A percentile compares a stretch with the other conserved stretches of the same genome.
Evolutionary conservation across 495 filamentous ascomycete genomes (phyloP).

Genomic region (Pyrenula aspistea): DNA sequence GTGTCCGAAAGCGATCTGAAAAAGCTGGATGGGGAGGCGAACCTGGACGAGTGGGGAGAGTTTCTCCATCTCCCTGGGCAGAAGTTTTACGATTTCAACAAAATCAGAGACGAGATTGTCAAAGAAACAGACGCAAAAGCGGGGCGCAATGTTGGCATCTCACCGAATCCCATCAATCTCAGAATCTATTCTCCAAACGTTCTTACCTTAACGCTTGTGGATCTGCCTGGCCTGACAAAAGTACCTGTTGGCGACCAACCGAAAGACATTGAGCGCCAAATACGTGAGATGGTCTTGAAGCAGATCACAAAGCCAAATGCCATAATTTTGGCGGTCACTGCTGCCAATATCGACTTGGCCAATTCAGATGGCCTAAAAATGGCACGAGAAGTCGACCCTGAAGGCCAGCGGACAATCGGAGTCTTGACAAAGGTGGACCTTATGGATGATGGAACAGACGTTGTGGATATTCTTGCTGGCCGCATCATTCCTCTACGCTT

Average conservation of each 20-base stretch:
- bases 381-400: slow-evolving; percentile 92
- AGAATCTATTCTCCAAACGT: slow-evolving; percentile 98
- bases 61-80: slow-evolving; percentile 97
- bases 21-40: slow-evolving; percentile 73
- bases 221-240: slow-evolving; percentile 94
- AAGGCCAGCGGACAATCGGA: slow-evolving; percentile 96
- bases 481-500: slow-evolving; percentile 92
- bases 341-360: slow-evolving; percentile 93
- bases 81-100: slow-evolving; percentile 98
- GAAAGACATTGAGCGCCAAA: slow-evolving; percentile 95
- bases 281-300: slow-evolving; percentile 96
- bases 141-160: slow-evolving; percentile 92
- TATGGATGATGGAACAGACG: slow-evolving; percentile 99
- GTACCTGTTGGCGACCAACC: slow-evolving; percentile 98
- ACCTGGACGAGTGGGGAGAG: slow-evolving; percentile 95
- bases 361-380: slow-evolving; percentile 98
- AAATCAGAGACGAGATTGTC: slow-evolving; percentile 96
- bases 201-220: slow-evolving; percentile 91
- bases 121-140: slow-evolving; percentile 95
- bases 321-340: slow-evolving; percentile 93
- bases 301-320: slow-evolving; percentile 97
- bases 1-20: slow-evolving; percentile 45
- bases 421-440: slow-evolving; percentile 98
- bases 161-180: slow-evolving; percentile 89
- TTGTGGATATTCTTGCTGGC: slow-evolving; percentile 97